Conservation (phyloP, 2,329 filamentous ascomycete genomes). For the Penicillium glabrum region DNA sequence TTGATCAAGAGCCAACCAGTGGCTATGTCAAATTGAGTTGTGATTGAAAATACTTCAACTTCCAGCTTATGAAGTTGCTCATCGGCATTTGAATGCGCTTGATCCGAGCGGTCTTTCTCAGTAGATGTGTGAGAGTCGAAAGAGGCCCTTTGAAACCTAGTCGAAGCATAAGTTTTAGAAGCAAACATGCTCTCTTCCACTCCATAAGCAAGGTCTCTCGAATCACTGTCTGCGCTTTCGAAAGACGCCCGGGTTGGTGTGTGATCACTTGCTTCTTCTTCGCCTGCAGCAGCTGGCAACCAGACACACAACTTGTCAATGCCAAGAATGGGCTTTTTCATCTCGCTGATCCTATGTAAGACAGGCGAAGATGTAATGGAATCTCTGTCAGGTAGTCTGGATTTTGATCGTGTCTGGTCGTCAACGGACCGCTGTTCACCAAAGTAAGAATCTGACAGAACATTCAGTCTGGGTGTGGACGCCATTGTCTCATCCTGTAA, state of each 20-base stretch:
- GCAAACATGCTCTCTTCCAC: conserved; percentile 26
- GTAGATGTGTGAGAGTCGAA: conserved; percentile 13
- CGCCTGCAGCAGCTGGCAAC: conserved; percentile 30
- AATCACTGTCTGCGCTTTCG: conserved; percentile 15
- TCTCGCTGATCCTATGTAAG: conserved; percentile 25
- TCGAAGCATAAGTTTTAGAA: conserved; percentile 23
- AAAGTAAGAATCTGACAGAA: conserved; percentile 15
- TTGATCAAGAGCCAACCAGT: conserved; percentile 43
- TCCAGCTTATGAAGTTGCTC: conserved; percentile 19
- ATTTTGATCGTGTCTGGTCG: conserved; percentile 7
- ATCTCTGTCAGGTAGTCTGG: conserved; percentile 12
- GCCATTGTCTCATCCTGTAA: neutral
- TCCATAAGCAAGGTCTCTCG: conserved; percentile 21
- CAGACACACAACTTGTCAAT: conserved; percentile 38
- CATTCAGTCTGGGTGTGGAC: conserved; percentile 33
- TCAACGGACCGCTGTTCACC: conserved; percentile 9
- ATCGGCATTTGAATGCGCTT: conserved; percentile 1
- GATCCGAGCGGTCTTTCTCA: conserved; percentile 9
- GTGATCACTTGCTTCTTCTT: conserved; percentile 10
- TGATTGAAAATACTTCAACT: conserved; percentile 32
- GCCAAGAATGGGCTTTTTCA: conserved; percentile 36
- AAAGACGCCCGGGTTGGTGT: conserved; percentile 8
- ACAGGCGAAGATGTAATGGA: conserved; percentile 16
- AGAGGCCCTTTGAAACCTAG: conserved; percentile 19
- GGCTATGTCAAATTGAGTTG: conserved; percentile 40